A percentile compares a stretch with the other conserved stretches of the same genome.
Conservation (phyloP, 2,329 filamentous ascomycete species). For the Apiospora phragmitis region DNA sequence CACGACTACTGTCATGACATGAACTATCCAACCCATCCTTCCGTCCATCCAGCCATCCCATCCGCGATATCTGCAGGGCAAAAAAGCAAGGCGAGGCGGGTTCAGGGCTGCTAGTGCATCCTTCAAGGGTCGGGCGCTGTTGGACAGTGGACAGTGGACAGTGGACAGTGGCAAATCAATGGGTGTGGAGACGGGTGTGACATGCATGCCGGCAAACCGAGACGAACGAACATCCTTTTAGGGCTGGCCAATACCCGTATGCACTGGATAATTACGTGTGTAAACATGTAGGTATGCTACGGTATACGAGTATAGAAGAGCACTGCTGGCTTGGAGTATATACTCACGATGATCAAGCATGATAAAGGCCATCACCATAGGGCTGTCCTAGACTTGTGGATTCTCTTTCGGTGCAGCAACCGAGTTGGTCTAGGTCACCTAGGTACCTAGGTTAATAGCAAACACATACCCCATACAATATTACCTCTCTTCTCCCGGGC, state of each 20-base stretch:
- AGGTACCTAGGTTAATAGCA: too few species aligned
- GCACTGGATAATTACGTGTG: neutral
- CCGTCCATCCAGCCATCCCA: neutral
- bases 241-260: neutral
- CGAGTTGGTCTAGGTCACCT: too few species aligned
- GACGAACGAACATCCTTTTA: conserved; percentile 7
- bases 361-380: neutral
- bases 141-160: too few species aligned
- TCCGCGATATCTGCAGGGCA: neutral
- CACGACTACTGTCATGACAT: neutral
- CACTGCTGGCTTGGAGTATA: neutral
- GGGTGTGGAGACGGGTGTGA: neutral
- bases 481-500: too few species aligned
- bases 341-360: neutral
- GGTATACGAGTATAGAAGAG: too few species aligned
- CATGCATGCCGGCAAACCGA: conserved; percentile 4
- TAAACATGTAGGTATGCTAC: neutral
- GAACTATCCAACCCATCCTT: neutral
- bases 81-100: neutral
- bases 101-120: neutral
- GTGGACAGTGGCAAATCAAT: neutral
- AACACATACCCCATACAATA: too few species aligned
- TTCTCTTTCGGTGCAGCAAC: too few species aligned
- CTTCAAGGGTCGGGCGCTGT: neutral
- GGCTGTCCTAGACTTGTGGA: neutral